These are phyloP conservation scores for Leptographium wingfieldii DNA, from an alignment of 2,329 filamentous ascomycete genomes.

Conservation along the genomic window DNA sequence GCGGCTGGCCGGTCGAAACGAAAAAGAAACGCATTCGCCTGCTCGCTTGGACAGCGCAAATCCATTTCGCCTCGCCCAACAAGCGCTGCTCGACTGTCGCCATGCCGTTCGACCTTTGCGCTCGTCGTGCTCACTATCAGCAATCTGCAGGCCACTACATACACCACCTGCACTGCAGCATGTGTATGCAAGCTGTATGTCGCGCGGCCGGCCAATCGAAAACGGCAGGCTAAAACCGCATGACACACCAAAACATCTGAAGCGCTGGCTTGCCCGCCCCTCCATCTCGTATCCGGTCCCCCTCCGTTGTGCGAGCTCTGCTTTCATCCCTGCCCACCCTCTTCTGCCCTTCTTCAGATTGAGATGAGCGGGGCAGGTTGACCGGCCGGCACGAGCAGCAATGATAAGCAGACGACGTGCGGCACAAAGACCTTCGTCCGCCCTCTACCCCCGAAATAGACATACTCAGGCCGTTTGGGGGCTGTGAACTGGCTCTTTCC, in stretches of 20 bases:
- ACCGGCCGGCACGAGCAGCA: background rate
- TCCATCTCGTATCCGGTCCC: conserved; percentile 3
- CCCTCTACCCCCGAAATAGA: too few species aligned
- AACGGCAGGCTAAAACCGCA: conserved; percentile 10
- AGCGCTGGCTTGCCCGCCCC: conserved; percentile 2
- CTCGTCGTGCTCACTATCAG: background rate
- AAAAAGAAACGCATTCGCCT: too few species aligned
- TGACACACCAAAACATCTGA: conserved; percentile 10
- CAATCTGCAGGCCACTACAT: conserved; percentile 7
- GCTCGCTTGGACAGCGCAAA: too few species aligned
- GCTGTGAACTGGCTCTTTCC: background rate
- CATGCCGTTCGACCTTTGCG: background rate
- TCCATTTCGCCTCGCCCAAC: too few species aligned
- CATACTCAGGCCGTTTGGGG: background rate
- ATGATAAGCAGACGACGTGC: background rate
- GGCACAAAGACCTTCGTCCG: background rate
- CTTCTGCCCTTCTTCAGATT: background rate
- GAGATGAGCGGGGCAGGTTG: background rate
- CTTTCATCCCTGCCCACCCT: background rate
- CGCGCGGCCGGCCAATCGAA: conserved; percentile 11
- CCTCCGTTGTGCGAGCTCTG: background rate
- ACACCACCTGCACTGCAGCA: conserved; percentile 9
- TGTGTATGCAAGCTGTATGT: conserved; percentile 9
- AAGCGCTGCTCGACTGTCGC: too few species aligned
- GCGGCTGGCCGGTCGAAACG: too few species aligned